Evolutionary conservation across 2,329 filamentous ascomycete genomes (phyloP), one percentile per base, ranked within the genome.

Genomic region (Paracoccidioides brasiliensis): DNA sequence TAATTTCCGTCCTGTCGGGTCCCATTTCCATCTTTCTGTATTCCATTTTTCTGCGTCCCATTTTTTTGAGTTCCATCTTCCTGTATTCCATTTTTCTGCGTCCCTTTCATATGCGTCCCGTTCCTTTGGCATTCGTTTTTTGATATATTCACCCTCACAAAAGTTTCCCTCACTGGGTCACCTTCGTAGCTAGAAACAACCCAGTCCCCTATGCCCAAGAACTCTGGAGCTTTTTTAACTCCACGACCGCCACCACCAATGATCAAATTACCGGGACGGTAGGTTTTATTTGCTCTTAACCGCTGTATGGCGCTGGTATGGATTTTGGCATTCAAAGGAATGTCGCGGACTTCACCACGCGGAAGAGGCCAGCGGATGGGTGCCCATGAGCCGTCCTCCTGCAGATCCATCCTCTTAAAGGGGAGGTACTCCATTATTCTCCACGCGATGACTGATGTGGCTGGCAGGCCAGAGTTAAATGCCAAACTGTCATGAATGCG

Each of bases 401-500:
- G 81, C 6, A 91, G 72, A 62, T 91, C 88, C 85, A 93, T 90
- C 30, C 88, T 77, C 1, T 85, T 79, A 70, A 91, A 90, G 0
- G 88, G 88, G 30, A 91, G 73, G 66, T 85, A 90, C 64, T 91
- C 88, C 86, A 91, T 88, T 28, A 88, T 67, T 40, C 82, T 85
- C 87, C 87, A 91, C 2, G 77, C 78, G 0, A 84, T 61, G 0
- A 88, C 85, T 0, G 82, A 79, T 3, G 72, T 55, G 30, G 60
- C 58, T 0, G 76, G 67, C 3, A 86, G 72, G 0, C 86, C 86
- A 10, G 80, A 78, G 10, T 77, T 75, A 62, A 81, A 88, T 51
- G 78, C 72, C 0, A 90, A 76, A 3, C 84, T 87, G 66, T 90
- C 87, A 65, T 91, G 86, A 44, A 89, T 79, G 32, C 71, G 66